These are phyloP conservation scores for Cyclotella baltica DNA, from an alignment of 108 stramenopile genomes.

Conservation along the genomic window DNA sequence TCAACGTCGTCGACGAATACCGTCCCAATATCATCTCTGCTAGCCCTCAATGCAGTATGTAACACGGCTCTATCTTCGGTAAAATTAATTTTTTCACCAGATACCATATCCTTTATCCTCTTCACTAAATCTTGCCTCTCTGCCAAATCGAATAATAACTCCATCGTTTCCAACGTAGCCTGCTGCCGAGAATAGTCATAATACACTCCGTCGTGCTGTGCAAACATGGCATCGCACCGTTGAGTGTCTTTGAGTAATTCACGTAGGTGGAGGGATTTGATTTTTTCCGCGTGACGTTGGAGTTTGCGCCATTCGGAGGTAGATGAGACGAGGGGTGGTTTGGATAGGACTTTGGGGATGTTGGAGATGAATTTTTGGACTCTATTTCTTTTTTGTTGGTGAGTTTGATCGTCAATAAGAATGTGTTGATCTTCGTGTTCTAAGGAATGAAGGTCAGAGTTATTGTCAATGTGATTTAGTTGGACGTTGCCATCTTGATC, in stretches of 20 bases:
- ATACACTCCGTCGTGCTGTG: slow-evolving; percentile 89
- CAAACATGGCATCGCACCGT: slow-evolving; percentile 77
- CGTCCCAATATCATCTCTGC: slow-evolving; percentile 59
- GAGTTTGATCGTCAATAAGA: slow-evolving; percentile 15
- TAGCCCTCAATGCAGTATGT: slow-evolving; percentile 96
- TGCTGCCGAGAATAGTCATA: slow-evolving; percentile 90
- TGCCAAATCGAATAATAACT: slow-evolving; percentile 79
- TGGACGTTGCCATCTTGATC: slow-evolving; percentile 21
- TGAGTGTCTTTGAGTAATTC: slow-evolving; percentile 76
- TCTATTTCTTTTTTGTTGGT: neutral
- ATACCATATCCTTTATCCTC: slow-evolving; percentile 90
- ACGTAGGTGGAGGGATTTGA: slow-evolving; percentile 71
- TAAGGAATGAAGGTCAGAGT: neutral
- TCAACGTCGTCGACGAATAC: slow-evolving; percentile 90
- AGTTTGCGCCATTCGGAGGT: slow-evolving; percentile 81
- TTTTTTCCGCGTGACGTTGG: slow-evolving; percentile 63
- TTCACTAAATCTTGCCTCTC: slow-evolving; percentile 64
- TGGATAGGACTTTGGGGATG: slow-evolving; percentile 14
- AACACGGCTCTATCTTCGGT: slow-evolving; percentile 97
- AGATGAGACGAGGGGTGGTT: slow-evolving; percentile 60
- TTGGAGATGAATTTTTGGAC: slow-evolving; percentile 18
- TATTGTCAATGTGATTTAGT: neutral
- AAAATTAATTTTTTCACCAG: slow-evolving; percentile 96
- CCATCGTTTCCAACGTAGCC: slow-evolving; percentile 82
- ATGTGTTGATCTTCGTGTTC: neutral